phyloP scores from a whole-genome alignment of 768 basidiomycete genomes.

The Harrya chromipes region DNA sequence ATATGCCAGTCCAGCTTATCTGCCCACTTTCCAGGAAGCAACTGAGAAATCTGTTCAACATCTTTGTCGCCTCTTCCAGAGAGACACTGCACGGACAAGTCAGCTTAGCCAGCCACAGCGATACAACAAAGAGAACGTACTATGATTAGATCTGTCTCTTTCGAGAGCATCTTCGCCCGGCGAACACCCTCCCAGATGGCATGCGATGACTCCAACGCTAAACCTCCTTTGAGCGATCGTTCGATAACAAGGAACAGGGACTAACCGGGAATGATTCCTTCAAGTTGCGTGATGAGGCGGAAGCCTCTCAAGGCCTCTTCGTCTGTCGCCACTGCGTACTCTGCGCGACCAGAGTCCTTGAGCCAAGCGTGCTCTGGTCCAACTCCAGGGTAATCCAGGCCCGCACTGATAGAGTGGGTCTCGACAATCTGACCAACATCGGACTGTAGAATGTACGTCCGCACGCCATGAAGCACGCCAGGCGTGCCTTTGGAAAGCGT shows the following conservation, averaged over 20 bases:
- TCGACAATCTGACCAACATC: constrained; percentile 90
- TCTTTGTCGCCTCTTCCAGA: constrained; percentile 98
- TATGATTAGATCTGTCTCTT: constrained; percentile 85
- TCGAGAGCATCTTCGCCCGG: constrained; percentile 78
- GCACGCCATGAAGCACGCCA: constrained; percentile 93
- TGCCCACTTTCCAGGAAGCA: constrained; percentile 92
- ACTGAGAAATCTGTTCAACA: constrained; percentile 92
- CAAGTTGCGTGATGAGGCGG: constrained; percentile 84
- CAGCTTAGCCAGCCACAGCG: constrained; percentile 5
- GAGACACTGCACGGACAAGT: constrained; percentile 57
- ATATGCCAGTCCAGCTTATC: constrained; percentile 93
- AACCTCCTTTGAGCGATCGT: constrained; percentile 4
- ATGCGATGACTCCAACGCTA: constrained; percentile 93
- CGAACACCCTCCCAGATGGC: constrained; percentile 92
- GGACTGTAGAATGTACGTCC: constrained; percentile 93
- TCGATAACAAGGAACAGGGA: constrained; percentile 1
- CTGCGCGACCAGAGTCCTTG: constrained; percentile 90
- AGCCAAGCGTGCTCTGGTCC: constrained; percentile 98
- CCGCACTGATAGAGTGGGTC: constrained; percentile 96
- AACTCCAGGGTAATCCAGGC: constrained; percentile 94
- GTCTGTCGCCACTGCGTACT: constrained; percentile 92
- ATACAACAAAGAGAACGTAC: constrained; percentile 46
- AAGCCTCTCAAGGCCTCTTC: constrained; percentile 93
- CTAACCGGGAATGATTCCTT: constrained; percentile 95
- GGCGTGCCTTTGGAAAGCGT: constrained; percentile 89